Conservation (phyloP, 345 rosid species). For the Jatropha curcas region DNA sequence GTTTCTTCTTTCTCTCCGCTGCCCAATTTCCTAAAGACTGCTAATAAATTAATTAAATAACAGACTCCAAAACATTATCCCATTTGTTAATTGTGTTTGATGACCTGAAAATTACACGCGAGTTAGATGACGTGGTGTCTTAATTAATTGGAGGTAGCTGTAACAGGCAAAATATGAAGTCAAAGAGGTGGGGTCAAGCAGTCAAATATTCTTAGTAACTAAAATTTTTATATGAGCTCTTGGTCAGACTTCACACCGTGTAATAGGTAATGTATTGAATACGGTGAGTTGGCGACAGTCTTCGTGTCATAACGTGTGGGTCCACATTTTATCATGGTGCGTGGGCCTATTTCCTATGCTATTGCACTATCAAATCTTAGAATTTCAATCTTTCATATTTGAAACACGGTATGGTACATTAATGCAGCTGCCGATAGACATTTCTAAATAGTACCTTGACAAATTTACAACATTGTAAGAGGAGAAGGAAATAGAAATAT, state of each 20-base stretch:
- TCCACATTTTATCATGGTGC: not conserved
- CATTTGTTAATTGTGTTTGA: no score
- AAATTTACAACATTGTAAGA: no score
- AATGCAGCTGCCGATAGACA: no score
- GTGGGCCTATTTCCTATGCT: not conserved
- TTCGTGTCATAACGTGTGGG: not conserved
- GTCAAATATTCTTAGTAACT: constrained; percentile 6
- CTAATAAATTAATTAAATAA: no score
- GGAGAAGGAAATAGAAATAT: no score
- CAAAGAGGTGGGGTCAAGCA: not conserved
- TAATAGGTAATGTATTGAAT: not conserved
- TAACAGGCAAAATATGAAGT: not conserved
- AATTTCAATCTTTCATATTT: no score
- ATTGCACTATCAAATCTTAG: not conserved
- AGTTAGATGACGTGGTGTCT: not conserved
- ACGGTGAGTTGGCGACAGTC: constrained; percentile 9
- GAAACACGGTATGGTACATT: not conserved
- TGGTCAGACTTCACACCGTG: not conserved
- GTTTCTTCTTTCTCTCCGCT: no score
- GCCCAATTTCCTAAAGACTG: not conserved
- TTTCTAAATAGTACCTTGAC: no score
- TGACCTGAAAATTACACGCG: not conserved
- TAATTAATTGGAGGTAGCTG: not conserved
- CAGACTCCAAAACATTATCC: no score
- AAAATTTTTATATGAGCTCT: not conserved